Evolutionary conservation across 2,329 filamentous ascomycete genomes (phyloP).

Genomic region (Blastomyces emzantsi): DNA sequence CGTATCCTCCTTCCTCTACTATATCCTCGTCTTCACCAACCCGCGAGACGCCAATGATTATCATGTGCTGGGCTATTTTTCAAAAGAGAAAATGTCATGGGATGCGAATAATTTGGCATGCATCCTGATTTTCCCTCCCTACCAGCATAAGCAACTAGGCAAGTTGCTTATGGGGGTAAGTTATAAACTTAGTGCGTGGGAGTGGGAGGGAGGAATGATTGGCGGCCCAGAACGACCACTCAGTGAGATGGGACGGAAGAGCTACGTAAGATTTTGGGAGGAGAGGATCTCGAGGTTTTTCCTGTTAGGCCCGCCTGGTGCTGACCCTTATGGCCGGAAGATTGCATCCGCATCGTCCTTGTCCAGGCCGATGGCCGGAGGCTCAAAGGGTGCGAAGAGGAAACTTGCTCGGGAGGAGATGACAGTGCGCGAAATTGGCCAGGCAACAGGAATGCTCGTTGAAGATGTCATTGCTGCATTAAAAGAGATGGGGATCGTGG

Average conservation of each 20-base stretch:
- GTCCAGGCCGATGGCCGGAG: not conserved
- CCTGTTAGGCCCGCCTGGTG: constrained; percentile 28
- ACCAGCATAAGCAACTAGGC: constrained; percentile 83
- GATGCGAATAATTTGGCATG: constrained; percentile 97
- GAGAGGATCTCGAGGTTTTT: constrained; percentile 68
- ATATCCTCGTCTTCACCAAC: constrained; percentile 70
- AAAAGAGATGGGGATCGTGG: constrained; percentile 67
- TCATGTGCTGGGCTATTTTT: constrained; percentile 90
- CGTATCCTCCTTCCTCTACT: constrained; percentile 88
- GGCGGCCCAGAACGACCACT: constrained; percentile 93
- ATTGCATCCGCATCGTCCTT: not conserved
- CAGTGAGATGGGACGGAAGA: constrained; percentile 70
- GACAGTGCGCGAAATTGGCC: constrained; percentile 62
- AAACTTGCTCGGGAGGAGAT: constrained; percentile 41
- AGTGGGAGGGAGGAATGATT: constrained; percentile 55
- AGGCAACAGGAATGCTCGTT: constrained; percentile 69
- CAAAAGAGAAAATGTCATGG: constrained; percentile 98
- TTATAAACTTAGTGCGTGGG: constrained; percentile 80
- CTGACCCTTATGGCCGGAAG: constrained; percentile 22
- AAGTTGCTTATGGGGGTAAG: constrained; percentile 84
- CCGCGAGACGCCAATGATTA: constrained; percentile 33
- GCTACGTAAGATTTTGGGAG: constrained; percentile 80
- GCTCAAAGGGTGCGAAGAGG: constrained; percentile 36
- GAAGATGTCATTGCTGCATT: constrained; percentile 76
- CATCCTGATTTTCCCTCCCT: constrained; percentile 91